Evolutionary conservation across 1,139 yeast genomes (phyloP).

Genomic region (Nakaseomyces nivariensis): DNA sequence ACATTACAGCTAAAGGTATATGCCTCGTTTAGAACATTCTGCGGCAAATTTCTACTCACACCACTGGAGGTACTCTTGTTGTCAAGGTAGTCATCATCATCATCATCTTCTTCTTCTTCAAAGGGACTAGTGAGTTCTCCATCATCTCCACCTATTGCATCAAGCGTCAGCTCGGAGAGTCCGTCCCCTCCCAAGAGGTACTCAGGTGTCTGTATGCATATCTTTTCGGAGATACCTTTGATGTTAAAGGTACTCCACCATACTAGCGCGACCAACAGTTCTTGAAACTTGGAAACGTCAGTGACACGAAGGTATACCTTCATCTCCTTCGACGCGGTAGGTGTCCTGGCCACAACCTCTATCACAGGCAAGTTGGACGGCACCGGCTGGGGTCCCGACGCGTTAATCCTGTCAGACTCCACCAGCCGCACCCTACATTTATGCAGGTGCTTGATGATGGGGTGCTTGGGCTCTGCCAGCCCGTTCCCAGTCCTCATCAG

Average conservation of each 20-base stretch:
- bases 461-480: constrained; percentile 5
- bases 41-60: neutral
- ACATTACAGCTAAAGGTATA: neutral
- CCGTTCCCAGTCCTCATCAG: neutral
- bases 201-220: constrained; percentile 8
- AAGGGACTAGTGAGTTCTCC: neutral
- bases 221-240: constrained; percentile 46
- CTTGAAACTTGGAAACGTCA: constrained; percentile 38
- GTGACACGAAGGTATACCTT: constrained; percentile 37
- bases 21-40: neutral
- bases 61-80: neutral
- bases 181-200: neutral
- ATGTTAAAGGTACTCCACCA: constrained; percentile 60
- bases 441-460: constrained; percentile 32
- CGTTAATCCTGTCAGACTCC: constrained; percentile 1
- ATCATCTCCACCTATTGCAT: neutral
- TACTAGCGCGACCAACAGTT: constrained; percentile 41
- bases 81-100: neutral
- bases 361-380: constrained; percentile 1
- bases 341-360: constrained; percentile 1
- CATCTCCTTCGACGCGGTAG: constrained; percentile 24
- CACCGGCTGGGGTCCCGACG: constrained; percentile 2
- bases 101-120: neutral
- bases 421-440: constrained; percentile 29
- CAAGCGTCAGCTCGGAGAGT: neutral